Evolutionary conservation across 129 eudicot species (phyloP).

Genomic region (Scalesia atractyloides): DNA sequence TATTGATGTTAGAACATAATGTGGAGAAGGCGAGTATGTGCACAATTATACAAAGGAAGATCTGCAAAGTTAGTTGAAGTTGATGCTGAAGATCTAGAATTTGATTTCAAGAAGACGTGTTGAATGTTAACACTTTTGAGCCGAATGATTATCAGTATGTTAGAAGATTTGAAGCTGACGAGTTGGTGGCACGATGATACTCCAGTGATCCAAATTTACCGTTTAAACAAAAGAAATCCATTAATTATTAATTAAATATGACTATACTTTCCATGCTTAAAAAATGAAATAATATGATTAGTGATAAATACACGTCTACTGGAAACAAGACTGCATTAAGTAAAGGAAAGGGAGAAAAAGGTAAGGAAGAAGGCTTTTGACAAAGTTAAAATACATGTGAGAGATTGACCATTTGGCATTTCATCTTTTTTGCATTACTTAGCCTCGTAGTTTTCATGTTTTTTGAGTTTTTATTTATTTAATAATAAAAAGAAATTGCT

Average conservation of each 20-base stretch:
- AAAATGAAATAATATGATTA: neutral
- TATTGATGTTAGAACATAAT: too few species aligned
- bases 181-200: too few species aligned
- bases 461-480: constrained; percentile 1
- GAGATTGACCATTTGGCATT: constrained; percentile 37
- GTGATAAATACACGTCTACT: neutral
- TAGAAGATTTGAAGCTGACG: too few species aligned
- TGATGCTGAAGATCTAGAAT: too few species aligned
- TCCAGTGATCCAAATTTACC: too few species aligned
- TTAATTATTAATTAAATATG: neutral
- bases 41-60: too few species aligned
- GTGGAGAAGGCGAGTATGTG: too few species aligned
- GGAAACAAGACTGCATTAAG: constrained; percentile 31
- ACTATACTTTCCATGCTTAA: neutral
- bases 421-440: constrained; percentile 41
- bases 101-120: too few species aligned
- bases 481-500: constrained; percentile 16
- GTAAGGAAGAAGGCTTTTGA: constrained; percentile 27
- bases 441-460: constrained; percentile 43
- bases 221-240: too few species aligned
- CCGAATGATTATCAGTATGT: too few species aligned
- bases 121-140: too few species aligned
- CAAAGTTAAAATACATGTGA: constrained; percentile 35
- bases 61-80: too few species aligned
- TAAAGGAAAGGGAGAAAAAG: constrained; percentile 31